A percentile compares a stretch with the other conserved stretches of the same genome.
Evolutionary conservation across 768 basidiomycete genomes (phyloP).

Genomic region (Coprinopsis cinerea): DNA sequence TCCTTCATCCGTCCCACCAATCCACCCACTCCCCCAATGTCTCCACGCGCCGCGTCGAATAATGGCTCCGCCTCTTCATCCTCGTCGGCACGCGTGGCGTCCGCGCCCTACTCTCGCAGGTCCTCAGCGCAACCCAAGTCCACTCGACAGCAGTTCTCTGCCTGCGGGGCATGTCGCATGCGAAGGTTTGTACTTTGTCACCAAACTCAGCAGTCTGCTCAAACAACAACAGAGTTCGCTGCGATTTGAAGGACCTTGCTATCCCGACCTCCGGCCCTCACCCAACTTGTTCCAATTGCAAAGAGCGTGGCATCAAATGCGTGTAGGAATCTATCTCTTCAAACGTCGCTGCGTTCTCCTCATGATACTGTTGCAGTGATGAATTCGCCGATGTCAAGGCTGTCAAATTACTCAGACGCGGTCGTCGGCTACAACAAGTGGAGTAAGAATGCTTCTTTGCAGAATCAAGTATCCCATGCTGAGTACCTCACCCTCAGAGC

Average conservation of each 20-base stretch:
- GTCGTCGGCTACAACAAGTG: conserved; percentile 76
- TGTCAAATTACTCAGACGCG: conserved; percentile 76
- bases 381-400: conserved; percentile 90
- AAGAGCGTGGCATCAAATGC: conserved; percentile 86
- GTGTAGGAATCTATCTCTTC: conserved; percentile 54
- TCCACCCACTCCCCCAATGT: conserved; percentile 38
- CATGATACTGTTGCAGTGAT: conserved; percentile 46
- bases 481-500: conserved; percentile 39
- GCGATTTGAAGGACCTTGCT: conserved; percentile 84
- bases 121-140: conserved; percentile 64
- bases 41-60: conserved; percentile 40
- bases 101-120: conserved; percentile 44
- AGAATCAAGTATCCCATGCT: neutral
- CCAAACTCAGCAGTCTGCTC: conserved; percentile 10
- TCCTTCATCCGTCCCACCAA: conserved; percentile 18
- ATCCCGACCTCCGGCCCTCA: conserved; percentile 39
- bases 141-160: conserved; percentile 81
- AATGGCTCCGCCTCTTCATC: conserved; percentile 31
- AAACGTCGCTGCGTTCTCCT: conserved; percentile 5
- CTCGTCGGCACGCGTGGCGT: conserved; percentile 24
- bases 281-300: conserved; percentile 82
- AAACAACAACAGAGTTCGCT: conserved; percentile 64
- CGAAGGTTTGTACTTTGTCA: conserved; percentile 46
- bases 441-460: conserved; percentile 46
- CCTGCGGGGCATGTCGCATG: conserved; percentile 91